Evolutionary conservation across 305 asterid genomes (phyloP).

Genomic region (Solanum aculeatissimum): DNA sequence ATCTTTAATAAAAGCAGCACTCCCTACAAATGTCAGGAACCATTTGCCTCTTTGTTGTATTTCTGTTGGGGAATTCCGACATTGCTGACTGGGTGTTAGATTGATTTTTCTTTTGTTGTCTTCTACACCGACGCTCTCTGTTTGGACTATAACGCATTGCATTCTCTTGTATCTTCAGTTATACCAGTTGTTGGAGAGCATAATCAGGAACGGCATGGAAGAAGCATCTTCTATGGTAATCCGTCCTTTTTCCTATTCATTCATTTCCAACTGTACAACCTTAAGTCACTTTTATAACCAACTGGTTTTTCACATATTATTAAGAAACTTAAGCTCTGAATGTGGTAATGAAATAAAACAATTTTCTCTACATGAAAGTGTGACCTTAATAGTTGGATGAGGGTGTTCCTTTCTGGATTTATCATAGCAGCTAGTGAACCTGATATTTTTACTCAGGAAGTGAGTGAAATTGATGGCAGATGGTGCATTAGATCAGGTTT

Average conservation of each 20-base stretch:
- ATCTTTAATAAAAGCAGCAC: not conserved
- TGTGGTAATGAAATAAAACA: not conserved
- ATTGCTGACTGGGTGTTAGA: not conserved
- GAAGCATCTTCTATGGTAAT: conserved; percentile 56
- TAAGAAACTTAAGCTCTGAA: not conserved
- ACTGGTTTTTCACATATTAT: not conserved
- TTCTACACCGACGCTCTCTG: not conserved
- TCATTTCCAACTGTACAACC: not conserved
- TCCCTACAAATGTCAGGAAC: not conserved
- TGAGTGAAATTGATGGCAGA: conserved; percentile 71
- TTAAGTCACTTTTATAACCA: not conserved
- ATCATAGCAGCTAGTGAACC: not conserved
- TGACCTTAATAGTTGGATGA: not conserved
- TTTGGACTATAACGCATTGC: not conserved
- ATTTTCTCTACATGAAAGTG: not conserved
- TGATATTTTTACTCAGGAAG: conserved; percentile 39
- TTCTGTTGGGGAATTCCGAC: not conserved
- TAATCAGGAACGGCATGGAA: conserved; percentile 56
- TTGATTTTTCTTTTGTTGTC: not conserved
- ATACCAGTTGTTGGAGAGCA: conserved; percentile 63
- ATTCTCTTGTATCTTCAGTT: conserved; percentile 41
- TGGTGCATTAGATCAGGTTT: conserved; percentile 76
- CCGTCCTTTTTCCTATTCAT: not conserved
- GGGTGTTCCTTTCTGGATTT: not conserved
- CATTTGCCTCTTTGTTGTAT: not conserved